Evolutionary conservation across 2,329 filamentous ascomycete species (phyloP), one percentile per base, ranked within the genome.

Genomic region (Colletotrichum horii): DNA sequence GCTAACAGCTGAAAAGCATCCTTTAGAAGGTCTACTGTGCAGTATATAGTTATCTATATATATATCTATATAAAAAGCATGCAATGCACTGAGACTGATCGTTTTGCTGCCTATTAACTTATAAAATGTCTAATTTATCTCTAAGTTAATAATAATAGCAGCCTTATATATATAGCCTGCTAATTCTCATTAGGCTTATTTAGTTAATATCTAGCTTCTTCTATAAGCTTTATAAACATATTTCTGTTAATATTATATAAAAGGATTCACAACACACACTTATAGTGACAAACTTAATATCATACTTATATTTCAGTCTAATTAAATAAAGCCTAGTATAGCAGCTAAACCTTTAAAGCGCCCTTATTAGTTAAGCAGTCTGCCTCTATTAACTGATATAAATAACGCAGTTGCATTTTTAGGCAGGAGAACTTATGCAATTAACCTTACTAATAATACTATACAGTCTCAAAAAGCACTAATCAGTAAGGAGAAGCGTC

Each of bases 401-500:
- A 38, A 64, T 28, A 64, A 64, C 14, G 43, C 14, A n/a, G 30
- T 70, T 14, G 43, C 38, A 11, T 38, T 36, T 30, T 11, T 70
- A 8, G 30, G 68, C 22, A 22, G 43, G 32, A 38, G 3, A 64
- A 64, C 68, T 36, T 16, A 70, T 12, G 22, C 30, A 64, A 32
- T 55, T 22, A 22, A 70, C 68, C 38, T 70, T 11, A 16, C 28
- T 28, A 19, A 70, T 15, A n/a, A 6, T 11, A 52, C 68, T 16
- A 70, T 70, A 55, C 16, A 30, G 28, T 30, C 28, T 30, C 28
- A 30, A 30, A 30, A 30, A 8, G 28, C 28, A 30, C 28, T 8
- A 11, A n/a, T 70, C 15, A 70, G 38, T n/a, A 64, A 62, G n/a
- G 30, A 65, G 12, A 11, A 94, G 94, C 48, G 84, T 88, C 65